These are phyloP conservation scores for Penicillium sp. DNA, from an alignment of 2,329 filamentous ascomycete species.

Conservation along the genomic window DNA sequence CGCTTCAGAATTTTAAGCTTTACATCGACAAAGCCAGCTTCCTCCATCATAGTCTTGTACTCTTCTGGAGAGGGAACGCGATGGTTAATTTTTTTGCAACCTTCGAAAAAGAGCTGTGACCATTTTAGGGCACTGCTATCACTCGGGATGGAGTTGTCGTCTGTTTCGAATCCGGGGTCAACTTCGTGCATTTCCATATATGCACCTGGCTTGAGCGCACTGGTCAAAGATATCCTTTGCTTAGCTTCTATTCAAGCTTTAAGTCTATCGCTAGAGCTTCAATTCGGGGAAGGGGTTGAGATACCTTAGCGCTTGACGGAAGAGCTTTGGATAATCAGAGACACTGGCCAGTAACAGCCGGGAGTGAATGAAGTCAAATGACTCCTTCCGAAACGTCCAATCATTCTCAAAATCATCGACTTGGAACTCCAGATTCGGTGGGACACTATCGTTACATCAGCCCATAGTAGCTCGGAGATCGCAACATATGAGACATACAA, in stretches of 20 bases:
- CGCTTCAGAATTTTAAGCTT: background rate
- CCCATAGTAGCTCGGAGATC: background rate
- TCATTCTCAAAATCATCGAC: conserved; percentile 7
- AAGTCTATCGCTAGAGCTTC: background rate
- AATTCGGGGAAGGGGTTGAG: background rate
- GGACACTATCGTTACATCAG: background rate
- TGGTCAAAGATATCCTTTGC: background rate
- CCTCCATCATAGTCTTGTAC: conserved; percentile 6
- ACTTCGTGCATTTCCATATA: conserved; percentile 4
- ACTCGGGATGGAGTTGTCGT: background rate
- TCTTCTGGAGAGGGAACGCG: background rate
- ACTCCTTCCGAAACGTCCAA: background rate
- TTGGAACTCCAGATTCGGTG: conserved; percentile 5
- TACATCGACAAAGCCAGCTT: conserved; percentile 6
- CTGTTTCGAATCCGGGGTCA: conserved; percentile 1
- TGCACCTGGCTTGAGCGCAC: background rate
- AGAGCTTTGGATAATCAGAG: background rate
- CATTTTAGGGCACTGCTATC: conserved; percentile 6
- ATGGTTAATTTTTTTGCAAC: background rate
- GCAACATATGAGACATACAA: background rate
- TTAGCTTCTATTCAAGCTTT: background rate
- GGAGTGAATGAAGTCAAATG: conserved; percentile 6
- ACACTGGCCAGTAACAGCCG: conserved; percentile 5
- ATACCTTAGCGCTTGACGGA: background rate
- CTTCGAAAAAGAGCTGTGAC: conserved; percentile 5